Percentiles rank a stretch among this genome's conserved stretches.
These are phyloP conservation scores for Leucocoprinus sp. DNA, from an alignment of 768 basidiomycete genomes.

Conservation along the genomic window DNA sequence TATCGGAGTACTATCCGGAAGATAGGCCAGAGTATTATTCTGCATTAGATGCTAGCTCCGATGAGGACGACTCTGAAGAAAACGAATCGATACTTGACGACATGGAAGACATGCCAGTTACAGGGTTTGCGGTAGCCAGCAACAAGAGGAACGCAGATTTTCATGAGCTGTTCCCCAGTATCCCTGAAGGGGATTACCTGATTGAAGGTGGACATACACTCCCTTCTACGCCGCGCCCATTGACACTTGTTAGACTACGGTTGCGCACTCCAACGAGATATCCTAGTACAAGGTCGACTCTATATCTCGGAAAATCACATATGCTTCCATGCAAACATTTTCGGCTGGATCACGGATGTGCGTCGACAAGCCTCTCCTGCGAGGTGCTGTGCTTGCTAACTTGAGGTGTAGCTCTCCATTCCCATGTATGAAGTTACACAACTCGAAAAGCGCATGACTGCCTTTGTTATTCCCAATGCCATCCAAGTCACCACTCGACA, in stretches of 20 bases:
- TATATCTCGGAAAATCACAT: constrained; percentile 98
- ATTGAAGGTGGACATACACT: constrained; percentile 72
- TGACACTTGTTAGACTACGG: constrained; percentile 70
- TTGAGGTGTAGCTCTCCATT: constrained; percentile 61
- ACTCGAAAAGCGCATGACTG: constrained; percentile 96
- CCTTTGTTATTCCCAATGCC: constrained; percentile 95
- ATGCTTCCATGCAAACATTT: constrained; percentile 99
- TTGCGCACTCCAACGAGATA: constrained; percentile 93
- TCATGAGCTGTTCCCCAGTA: constrained; percentile 81
- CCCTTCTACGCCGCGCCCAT: constrained; percentile 3
- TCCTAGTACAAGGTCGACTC: constrained; percentile 89
- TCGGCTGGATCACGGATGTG: constrained; percentile 98
- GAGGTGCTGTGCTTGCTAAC: neutral
- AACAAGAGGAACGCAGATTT: constrained; percentile 93
- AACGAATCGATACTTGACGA: constrained; percentile 36
- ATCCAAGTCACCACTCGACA: constrained; percentile 82
- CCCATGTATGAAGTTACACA: constrained; percentile 81
- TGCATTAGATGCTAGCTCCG: constrained; percentile 28
- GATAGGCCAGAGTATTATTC: constrained; percentile 29
- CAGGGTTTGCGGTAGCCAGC: constrained; percentile 95
- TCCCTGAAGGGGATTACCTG: constrained; percentile 94
- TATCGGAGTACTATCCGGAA: constrained; percentile 24
- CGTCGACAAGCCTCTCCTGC: constrained; percentile 24
- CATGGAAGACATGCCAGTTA: constrained; percentile 80
- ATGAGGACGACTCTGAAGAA: constrained; percentile 21